phyloP scores from a whole-genome alignment of 2,329 filamentous ascomycete species.

The Stagonosporopsis tanaceti region DNA sequence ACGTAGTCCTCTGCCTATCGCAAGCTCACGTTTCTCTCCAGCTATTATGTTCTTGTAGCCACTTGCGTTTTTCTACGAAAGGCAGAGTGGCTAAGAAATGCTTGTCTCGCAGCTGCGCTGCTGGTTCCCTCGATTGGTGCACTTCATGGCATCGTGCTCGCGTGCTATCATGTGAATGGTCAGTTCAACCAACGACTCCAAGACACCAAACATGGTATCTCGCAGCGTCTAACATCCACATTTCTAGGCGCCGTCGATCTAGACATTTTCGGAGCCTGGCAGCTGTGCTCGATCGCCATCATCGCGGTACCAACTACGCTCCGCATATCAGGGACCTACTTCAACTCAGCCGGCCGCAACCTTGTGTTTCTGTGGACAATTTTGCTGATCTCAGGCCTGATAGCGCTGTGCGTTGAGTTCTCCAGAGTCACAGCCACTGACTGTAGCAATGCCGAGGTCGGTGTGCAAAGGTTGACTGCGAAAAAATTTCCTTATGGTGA shows the following conservation, averaged over 20 bases:
- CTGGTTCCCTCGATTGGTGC: conserved; percentile 70
- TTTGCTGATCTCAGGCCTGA: conserved; percentile 66
- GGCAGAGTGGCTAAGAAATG: conserved; percentile 67
- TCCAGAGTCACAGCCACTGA: conserved; percentile 59
- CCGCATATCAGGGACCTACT: conserved; percentile 69
- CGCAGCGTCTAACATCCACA: conserved; percentile 17
- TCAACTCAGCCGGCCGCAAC: conserved; percentile 68
- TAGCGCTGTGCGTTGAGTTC: conserved; percentile 71
- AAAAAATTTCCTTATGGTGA: conserved; percentile 57
- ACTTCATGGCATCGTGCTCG: conserved; percentile 69
- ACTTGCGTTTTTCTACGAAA: conserved; percentile 70
- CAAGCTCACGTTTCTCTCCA: conserved; percentile 51
- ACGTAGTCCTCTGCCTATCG: conserved; percentile 12
- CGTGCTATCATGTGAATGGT: conserved; percentile 67
- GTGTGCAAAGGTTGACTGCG: conserved; percentile 49
- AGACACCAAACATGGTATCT: not conserved
- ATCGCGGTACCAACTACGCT: conserved; percentile 70
- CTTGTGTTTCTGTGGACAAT: conserved; percentile 72
- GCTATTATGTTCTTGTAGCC: conserved; percentile 68
- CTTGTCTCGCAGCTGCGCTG: conserved; percentile 67
- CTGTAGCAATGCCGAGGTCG: conserved; percentile 55
- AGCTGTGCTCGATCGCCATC: conserved; percentile 71
- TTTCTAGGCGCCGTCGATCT: conserved; percentile 68
- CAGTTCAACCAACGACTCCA: conserved; percentile 36
- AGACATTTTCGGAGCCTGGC: conserved; percentile 73